Percentiles rank a stretch among this genome's conserved stretches.
Conservation (phyloP, 2,329 filamentous ascomycete species). For the Fusarium mangiferae region DNA sequence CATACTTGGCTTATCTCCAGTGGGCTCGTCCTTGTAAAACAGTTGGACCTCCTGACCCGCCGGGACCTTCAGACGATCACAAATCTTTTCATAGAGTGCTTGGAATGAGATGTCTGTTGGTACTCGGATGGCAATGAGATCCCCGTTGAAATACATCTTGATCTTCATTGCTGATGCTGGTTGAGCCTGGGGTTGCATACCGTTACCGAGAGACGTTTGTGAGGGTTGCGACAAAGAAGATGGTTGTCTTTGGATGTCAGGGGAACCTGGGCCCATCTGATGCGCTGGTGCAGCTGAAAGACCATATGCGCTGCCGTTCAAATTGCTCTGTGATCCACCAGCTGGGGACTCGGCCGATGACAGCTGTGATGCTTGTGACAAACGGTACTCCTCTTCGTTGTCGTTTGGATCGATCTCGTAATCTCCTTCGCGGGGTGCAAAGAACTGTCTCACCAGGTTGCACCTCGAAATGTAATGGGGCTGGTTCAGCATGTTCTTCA, state of each 20-base stretch:
- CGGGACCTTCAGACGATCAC: conserved; percentile 81
- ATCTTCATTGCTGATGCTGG: conserved; percentile 78
- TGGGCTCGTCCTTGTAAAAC: conserved; percentile 86
- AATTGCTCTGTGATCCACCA: conserved; percentile 69
- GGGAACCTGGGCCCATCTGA: conserved; percentile 50
- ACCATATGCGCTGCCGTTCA: conserved; percentile 67
- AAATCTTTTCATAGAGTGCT: conserved; percentile 84
- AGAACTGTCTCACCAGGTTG: conserved; percentile 87
- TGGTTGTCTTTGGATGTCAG: conserved; percentile 38
- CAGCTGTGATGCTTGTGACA: conserved; percentile 76
- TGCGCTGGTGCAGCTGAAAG: conserved; percentile 61
- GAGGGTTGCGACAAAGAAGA: conserved; percentile 52
- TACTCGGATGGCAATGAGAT: conserved; percentile 91
- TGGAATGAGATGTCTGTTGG: conserved; percentile 81
- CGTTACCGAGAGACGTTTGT: conserved; percentile 61
- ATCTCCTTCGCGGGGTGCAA: conserved; percentile 88
- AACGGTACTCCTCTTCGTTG: conserved; percentile 80
- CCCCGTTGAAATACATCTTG: conserved; percentile 93
- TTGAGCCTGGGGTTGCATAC: conserved; percentile 51
- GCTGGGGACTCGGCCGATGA: conserved; percentile 72
- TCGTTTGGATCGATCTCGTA: conserved; percentile 86
- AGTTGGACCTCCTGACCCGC: conserved; percentile 77
- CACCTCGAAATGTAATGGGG: conserved; percentile 86
- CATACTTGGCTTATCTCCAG: conserved; percentile 78
- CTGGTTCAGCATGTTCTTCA: conserved; percentile 88